Conservation (phyloP, 169 alveolate species). For the Plasmodium yoelii region DNA sequence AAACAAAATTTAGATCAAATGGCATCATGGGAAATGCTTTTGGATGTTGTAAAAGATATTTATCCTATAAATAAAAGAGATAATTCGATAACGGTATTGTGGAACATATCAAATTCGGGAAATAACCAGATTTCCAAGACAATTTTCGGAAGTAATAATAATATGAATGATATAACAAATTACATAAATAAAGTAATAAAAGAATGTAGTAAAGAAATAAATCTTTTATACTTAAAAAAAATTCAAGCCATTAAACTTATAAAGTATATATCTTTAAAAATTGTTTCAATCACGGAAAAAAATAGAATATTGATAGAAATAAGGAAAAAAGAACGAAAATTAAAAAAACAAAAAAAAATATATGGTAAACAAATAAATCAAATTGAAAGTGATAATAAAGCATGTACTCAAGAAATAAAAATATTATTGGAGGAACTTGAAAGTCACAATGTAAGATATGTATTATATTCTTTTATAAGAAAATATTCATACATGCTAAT, state of each 20-base stretch:
- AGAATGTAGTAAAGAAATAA: slow-evolving; percentile 9
- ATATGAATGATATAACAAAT: slow-evolving; percentile 7
- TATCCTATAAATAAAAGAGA: too few relatives aligned
- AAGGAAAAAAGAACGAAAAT: slow-evolving; percentile 21
- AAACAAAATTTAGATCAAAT: too few relatives aligned
- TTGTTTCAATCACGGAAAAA: slow-evolving; percentile 32
- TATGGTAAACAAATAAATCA: slow-evolving; percentile 44
- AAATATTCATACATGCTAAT: too few relatives aligned
- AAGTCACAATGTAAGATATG: slow-evolving; percentile 20
- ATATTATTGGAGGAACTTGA: slow-evolving; percentile 29
- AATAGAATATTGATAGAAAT: slow-evolving; percentile 18
- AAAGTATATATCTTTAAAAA: slow-evolving; percentile 34
- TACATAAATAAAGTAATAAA: slow-evolving; percentile 5
- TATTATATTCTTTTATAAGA: too few relatives aligned
- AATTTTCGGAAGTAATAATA: not conserved
- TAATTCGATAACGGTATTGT: too few relatives aligned
- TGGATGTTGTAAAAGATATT: too few relatives aligned
- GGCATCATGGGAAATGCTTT: too few relatives aligned
- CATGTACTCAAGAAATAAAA: slow-evolving; percentile 20
- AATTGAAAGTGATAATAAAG: slow-evolving; percentile 45
- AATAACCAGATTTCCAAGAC: not conserved
- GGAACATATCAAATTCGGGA: too few relatives aligned
- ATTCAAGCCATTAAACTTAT: slow-evolving; percentile 50
- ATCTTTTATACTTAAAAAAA: slow-evolving; percentile 15
- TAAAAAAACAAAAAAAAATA: slow-evolving; percentile 46